Evolutionary conservation across 805 yeast genomes (phyloP), one percentile per base, ranked within the genome.

Genomic region (Yamadazyma scolyti): DNA sequence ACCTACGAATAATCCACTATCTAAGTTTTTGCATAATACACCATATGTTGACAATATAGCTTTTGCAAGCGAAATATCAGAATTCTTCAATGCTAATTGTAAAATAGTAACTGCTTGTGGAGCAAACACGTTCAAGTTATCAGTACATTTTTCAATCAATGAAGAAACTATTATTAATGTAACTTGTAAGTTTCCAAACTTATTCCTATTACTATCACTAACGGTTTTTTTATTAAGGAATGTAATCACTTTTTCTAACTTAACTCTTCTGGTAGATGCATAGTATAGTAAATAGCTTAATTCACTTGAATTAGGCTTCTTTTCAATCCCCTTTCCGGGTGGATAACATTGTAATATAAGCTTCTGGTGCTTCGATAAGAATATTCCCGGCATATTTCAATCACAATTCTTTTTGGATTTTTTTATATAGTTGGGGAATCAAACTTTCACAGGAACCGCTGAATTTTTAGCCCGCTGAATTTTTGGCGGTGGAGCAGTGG

Each of bases 341-440:
- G 96, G 97, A 55, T 90, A 90, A 64, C 97, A 93, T 56, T 86
- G 95, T 30, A 82, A 73, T 22, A 93, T 84, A 48, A 89, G 69
- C 50, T 85, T 79, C 58, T 89, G 97, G 56, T 89, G 97, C 54
- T 90, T 89, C 2, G 95, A 84, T 16, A 35, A 31, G 29, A 41
- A 41, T 12, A 41, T 15, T 16, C 37, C 24, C 7, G 33, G n/a
- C 33, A 34, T 34, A n/a, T n/a, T n/a, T n/a, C 21, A 19, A n/a
- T n/a, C n/a, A n/a, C n/a, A n/a, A n/a, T n/a, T n/a, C n/a, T n/a
- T n/a, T n/a, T n/a, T n/a, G n/a, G n/a, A n/a, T n/a, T n/a, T n/a
- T n/a, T n/a, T n/a, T n/a, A n/a, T n/a, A n/a, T n/a, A n/a, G n/a
- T n/a, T n/a, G n/a, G n/a, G n/a, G n/a, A n/a, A n/a, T n/a, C n/a